Evolutionary conservation across 495 filamentous ascomycete genomes (phyloP), one percentile per base, ranked within the genome.

Genomic region (Penicillium roqueforti): DNA sequence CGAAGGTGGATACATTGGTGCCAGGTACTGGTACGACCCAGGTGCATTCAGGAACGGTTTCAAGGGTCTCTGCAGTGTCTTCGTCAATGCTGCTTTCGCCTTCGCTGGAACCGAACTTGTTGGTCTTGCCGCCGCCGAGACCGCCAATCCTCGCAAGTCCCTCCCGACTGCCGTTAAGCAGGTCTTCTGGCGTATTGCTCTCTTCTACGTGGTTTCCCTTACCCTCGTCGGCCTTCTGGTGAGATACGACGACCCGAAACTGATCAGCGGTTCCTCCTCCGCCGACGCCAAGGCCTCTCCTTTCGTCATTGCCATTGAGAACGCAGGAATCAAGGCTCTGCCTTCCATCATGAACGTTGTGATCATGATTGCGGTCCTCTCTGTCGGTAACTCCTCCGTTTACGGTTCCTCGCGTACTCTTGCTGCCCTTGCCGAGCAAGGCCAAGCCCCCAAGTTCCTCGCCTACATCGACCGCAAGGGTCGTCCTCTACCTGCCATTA

Each of bases 31-130:
- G 92, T 59, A 75, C n/a, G 37, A 87, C 37, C 92, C 92, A 0
- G 92, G 92, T 37, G 90, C 92, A 9, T 96, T 97, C 70, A 71
- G 91, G 73, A 82, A 95, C 65, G 91, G 92, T 39, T 96, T 97
- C 80, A 95, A 95, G 65, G 92, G 92, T 37, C 77, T 97, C 11
- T 97, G 92, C 78, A 87, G 84, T 65, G 89, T 95, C 51, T 92
- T 97, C 57, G 91, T 97, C 57, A 93, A 88, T 19, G 91, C 92
- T 2, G 89, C 91, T 28, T 96, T 97, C 62, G 84, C 92, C 51
- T 97, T 96, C 60, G 82, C 89, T 4, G 92, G 92, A 39, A 97
- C 91, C 10, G 92, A 97, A 65, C 74, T 97, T n/a, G 91, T 96
- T 47, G 92, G 91, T 49, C 80, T 96, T 31, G 90, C 91, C 25